Base-by-base conservation (phyloP, 495 filamentous ascomycete species). In the Penicillium goetzii region DNA sequence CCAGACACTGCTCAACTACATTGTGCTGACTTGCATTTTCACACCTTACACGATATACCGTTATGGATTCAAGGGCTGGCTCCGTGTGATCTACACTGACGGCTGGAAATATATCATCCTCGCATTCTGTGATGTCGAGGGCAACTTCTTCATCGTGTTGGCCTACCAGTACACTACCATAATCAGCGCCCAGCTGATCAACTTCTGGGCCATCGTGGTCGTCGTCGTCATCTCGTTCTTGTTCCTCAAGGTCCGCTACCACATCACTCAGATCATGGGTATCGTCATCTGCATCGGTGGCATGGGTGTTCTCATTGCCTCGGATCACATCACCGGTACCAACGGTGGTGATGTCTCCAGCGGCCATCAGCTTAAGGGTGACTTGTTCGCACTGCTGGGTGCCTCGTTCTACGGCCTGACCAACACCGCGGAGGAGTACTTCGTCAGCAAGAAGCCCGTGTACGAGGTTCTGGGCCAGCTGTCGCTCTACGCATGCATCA, bases 121-220 rank as follows among this genome's bases (percentile, higher is more conserved):
- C 41, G 86, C 89, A 32, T 97, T 97, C 80, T 84, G 93, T 45
- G 95, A 99, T 70, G 95, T 98, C 51, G 85, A 97, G 79, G 95
- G 95, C 47, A 99, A 99, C 78, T 99, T 97, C 82, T 97, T 98
- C 76, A 89, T 90, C 64, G 95, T 99, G 50, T 85, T 97, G 26
- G 95, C 93, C 41, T 98, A 97, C 81, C 84, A 90, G 30, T 96
- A 97, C 77, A 96, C 93, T 53, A 95, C 88, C 70, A 89, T 93
- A 73, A 85, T 95, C 38, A 95, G 91, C 56, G 93, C 91, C 10
- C 93, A 97, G 78, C 83, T 99, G 34, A 93, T 99, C 77, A 97
- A 97, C 83, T 98, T 99, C 84, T 99, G 95, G 94, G 89, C 93
- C 66, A 99, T 99, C 63, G 91, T 94, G 21, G 87, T 95, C 60